Evolutionary conservation across 2,329 filamentous ascomycete genomes (phyloP).

Genomic region (Penicillium sp.): DNA sequence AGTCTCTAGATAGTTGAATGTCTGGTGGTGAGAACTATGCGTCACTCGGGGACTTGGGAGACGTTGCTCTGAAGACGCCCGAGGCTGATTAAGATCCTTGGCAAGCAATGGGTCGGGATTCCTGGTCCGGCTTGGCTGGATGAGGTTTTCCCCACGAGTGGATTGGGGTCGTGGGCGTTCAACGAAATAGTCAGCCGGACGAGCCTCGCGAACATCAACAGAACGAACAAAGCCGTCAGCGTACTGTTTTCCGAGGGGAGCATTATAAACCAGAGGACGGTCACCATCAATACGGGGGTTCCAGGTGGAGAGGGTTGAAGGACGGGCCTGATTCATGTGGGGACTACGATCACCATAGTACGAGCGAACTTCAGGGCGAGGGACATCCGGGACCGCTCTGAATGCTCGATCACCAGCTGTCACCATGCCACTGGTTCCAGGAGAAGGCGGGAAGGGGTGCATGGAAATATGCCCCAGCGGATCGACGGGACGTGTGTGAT

Average conservation of each 20-base stretch:
- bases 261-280: constrained; percentile 17
- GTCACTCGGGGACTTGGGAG: constrained; percentile 12
- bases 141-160: constrained; percentile 13
- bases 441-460: constrained; percentile 13
- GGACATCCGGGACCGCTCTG: constrained; percentile 16
- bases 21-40: constrained; percentile 17
- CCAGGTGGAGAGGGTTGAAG: constrained; percentile 12
- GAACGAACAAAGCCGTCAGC: constrained; percentile 40
- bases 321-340: constrained; percentile 9
- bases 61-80: constrained; percentile 11
- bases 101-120: constrained; percentile 11
- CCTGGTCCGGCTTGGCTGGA: constrained; percentile 13
- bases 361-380: constrained; percentile 15
- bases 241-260: constrained; percentile 29
- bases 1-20: constrained; percentile 7
- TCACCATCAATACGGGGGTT: constrained; percentile 17
- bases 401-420: constrained; percentile 19
- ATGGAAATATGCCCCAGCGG: constrained; percentile 14
- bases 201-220: constrained; percentile 29
- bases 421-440: constrained; percentile 17
- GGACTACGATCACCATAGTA: constrained; percentile 22
- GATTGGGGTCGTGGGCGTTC: constrained; percentile 17
- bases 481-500: constrained; percentile 18
- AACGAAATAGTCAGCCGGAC: constrained; percentile 19
- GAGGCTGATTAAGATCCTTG: constrained; percentile 17